Base-by-base conservation (phyloP, 192 early-diverging fungal species). In the Gonapodya prolifera region DNA sequence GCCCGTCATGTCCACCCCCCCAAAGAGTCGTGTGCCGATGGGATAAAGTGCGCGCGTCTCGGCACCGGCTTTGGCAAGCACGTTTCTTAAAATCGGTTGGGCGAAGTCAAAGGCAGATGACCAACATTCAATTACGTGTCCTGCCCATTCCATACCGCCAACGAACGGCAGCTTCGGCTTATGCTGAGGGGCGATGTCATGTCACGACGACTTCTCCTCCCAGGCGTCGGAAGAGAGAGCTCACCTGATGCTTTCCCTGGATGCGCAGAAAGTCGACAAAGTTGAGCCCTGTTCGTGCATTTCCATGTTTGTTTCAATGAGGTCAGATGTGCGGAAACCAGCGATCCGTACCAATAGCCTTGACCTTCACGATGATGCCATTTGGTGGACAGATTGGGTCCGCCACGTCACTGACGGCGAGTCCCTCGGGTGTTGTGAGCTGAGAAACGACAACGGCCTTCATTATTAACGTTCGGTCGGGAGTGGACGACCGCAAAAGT, bases 111-210 rank as follows among this genome's bases (percentile, higher is more conserved):
- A 23, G 23, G 23, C 8, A 16, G 8, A 61, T 8, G 23, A 61
- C 45, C 8, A 8, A 61, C 45, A 8, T 61, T 61, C 45, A 23
- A 8, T 16, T 8, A 61, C 45, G 23, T 61, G 23, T 61, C 45
- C 45, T 16, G 45, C 45, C 45, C 45, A 61, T 32, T 73, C 71
- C 28, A 73, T 73, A 32, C 71, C 71, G 71, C 28, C 28, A 16
- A 73, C 32, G 31, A 73, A 73, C 31, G 71, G 71, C 28, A 73
- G 71, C 71, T 73, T 73, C 71, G 71, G 71, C 31, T 73, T 73
- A 29, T 73, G 71, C 71, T 73, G 45, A 16, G n/a, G n/a, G n/a
- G n/a, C n/a, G n/a, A n/a, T n/a, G n/a, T n/a, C n/a, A n/a, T n/a
- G n/a, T n/a, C n/a, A n/a, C n/a, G n/a, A n/a, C n/a, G n/a, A n/a